phyloP scores from a whole-genome alignment of 192 early-diverging fungal species.

The Backusella morwellensis region DNA sequence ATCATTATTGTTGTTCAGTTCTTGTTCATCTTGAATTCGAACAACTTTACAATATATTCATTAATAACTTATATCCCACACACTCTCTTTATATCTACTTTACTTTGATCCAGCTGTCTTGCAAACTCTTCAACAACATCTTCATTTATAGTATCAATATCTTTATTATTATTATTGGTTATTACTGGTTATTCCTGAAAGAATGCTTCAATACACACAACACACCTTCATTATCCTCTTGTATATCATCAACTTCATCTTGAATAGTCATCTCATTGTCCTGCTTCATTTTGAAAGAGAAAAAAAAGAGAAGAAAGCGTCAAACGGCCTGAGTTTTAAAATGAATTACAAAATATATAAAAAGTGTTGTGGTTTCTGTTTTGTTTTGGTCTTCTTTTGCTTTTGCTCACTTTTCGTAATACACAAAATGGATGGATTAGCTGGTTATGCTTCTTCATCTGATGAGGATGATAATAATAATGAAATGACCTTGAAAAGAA shows the following conservation, averaged over 20 bases:
- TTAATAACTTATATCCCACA: neutral
- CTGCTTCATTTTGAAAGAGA: neutral
- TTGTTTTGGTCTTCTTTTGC: neutral
- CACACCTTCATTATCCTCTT: neutral
- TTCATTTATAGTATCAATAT: neutral
- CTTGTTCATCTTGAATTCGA: neutral
- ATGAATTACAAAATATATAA: neutral
- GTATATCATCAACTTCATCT: neutral
- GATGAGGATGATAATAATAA: neutral
- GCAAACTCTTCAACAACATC: constrained; percentile 14
- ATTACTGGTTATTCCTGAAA: neutral
- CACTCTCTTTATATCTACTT: neutral
- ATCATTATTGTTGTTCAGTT: neutral
- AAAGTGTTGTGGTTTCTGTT: neutral
- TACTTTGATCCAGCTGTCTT: constrained; percentile 6
- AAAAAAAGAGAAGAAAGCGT: neutral
- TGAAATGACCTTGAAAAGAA: neutral
- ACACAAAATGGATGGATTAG: neutral
- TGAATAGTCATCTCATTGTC: neutral
- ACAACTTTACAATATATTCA: neutral
- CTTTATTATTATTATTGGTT: neutral
- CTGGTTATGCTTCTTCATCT: neutral
- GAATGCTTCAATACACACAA: neutral
- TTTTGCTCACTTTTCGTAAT: neutral
- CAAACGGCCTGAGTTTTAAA: neutral